Evolutionary conservation across 495 filamentous ascomycete genomes (phyloP).

Genomic region (Penicillium manginii): DNA sequence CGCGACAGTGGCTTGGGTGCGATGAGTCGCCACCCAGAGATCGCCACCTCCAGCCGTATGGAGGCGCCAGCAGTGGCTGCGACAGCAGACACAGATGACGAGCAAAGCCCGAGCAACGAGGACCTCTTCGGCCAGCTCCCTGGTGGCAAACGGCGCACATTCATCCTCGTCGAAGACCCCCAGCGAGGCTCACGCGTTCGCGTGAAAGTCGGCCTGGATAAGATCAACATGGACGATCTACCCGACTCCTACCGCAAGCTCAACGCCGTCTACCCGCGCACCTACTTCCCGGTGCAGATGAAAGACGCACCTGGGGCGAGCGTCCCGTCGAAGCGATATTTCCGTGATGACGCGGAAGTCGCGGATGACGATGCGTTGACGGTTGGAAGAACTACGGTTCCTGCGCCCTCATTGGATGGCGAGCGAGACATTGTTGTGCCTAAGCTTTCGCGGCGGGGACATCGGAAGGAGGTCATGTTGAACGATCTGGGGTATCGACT

Average conservation of each 20-base stretch:
- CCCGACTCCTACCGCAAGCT: constrained; percentile 89
- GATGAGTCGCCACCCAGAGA: constrained; percentile 46
- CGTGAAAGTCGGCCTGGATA: constrained; percentile 84
- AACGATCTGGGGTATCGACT: constrained; percentile 95
- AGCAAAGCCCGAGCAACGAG: constrained; percentile 52
- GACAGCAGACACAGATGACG: constrained; percentile 42
- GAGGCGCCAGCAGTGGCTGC: constrained; percentile 7
- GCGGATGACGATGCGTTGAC: constrained; percentile 58
- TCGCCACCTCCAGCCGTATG: constrained; percentile 44
- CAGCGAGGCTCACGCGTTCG: constrained; percentile 77
- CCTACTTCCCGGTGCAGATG: constrained; percentile 88
- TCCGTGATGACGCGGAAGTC: constrained; percentile 58
- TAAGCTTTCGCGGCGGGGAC: constrained; percentile 63
- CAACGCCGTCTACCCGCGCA: constrained; percentile 87
- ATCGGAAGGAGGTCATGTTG: constrained; percentile 78
- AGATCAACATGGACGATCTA: constrained; percentile 89
- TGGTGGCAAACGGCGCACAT: constrained; percentile 87
- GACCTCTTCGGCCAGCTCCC: constrained; percentile 85
- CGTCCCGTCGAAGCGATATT: constrained; percentile 66
- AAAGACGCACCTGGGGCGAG: constrained; percentile 70
- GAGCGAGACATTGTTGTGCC: constrained; percentile 76
- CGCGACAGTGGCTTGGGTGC: constrained; percentile 64
- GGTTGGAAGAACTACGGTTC: constrained; percentile 61
- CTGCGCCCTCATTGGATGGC: constrained; percentile 75
- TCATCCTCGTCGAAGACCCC: constrained; percentile 90